Conservation (phyloP, 2,329 filamentous ascomycete species). For the Exophiala spinifera region DNA sequence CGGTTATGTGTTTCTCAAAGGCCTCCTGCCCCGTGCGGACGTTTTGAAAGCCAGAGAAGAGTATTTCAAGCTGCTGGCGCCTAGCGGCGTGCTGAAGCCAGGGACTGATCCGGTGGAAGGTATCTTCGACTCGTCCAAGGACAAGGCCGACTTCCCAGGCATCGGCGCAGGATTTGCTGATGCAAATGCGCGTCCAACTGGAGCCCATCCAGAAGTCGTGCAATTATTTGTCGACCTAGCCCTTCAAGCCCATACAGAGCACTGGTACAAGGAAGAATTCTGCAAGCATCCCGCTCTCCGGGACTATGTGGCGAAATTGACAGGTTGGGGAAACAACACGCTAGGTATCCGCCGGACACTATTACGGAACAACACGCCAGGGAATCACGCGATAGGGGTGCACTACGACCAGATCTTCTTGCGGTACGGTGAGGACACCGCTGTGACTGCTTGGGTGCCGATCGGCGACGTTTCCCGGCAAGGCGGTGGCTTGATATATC, state of each 20-base stretch:
- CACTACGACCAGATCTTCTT: slow-evolving; percentile 46
- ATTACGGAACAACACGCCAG: slow-evolving; percentile 56
- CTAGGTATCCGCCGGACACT: slow-evolving; percentile 49
- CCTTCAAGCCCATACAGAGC: slow-evolving; percentile 52
- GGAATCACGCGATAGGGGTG: slow-evolving; percentile 47
- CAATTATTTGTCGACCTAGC: slow-evolving; percentile 50
- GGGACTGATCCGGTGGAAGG: slow-evolving; percentile 52
- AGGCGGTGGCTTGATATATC: slow-evolving; percentile 46
- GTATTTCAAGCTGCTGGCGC: slow-evolving; percentile 54
- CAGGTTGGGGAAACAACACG: slow-evolving; percentile 53
- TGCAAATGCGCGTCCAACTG: slow-evolving; percentile 47
- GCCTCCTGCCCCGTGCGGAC: slow-evolving; percentile 51
- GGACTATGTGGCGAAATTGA: slow-evolving; percentile 51
- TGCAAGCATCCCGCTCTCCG: slow-evolving; percentile 52
- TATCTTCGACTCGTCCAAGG: slow-evolving; percentile 49
- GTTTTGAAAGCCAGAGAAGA: slow-evolving; percentile 51
- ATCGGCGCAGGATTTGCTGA: slow-evolving; percentile 52
- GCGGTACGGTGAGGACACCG: slow-evolving; percentile 36
- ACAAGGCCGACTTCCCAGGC: slow-evolving; percentile 47
- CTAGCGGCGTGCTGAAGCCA: slow-evolving; percentile 56
- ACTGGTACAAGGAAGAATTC: slow-evolving; percentile 55
- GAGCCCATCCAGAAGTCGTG: slow-evolving; percentile 36
- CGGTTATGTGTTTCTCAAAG: slow-evolving; percentile 57
- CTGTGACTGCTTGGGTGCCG: slow-evolving; percentile 36
- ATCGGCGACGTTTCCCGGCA: slow-evolving; percentile 38